Evolutionary conservation across 2,329 filamentous ascomycete species (phyloP), one percentile per base, ranked within the genome.

Genomic region (Aspergillus fumigatiaffinis): DNA sequence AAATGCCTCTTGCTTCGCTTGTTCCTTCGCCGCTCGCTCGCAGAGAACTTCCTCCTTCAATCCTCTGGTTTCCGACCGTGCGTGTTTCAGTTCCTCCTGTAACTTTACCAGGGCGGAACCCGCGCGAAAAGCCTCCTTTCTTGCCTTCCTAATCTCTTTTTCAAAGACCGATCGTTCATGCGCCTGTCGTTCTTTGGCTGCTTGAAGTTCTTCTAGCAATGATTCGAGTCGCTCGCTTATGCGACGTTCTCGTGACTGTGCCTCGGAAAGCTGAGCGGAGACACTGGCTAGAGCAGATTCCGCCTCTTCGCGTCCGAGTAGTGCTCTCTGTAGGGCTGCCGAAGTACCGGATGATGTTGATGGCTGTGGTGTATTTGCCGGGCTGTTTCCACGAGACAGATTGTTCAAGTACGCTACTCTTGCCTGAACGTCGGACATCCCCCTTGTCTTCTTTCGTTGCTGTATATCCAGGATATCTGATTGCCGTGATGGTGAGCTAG

Each of bases 91-190:
- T 57, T 79, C 76, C 57, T 85, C 82, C 63, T 85, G 82, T 7
- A 78, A 65, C 63, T 84, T 83, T 2, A 85, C 78, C 26, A 84
- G 61, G 2, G 75, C 73, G 1, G 82, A 83, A 6, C 81, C 80
- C 6, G 81, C 79, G 52, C 82, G 83, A 65, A 84, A 84, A 1
- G 82, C 81, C 63, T 85, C 82, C 66, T 85, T 85, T 20, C 81
- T 74, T 44, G 80, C 75, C 52, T 79, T 79, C 48, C 81, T 74
- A 32, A 84, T 76, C 64, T 85, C 83, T 60, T 84, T 84, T 61
- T 85, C 81, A 60, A 83, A 84, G 6, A 83, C 67, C 2, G 72
- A 64, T 60, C 78, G 70, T 61, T 80, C 77, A 54, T 79, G 75
- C 12, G 69, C 70, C 58, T 82, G 76, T 41, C 80, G 75, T 61